phyloP scores from a whole-genome alignment of 257 asterid genomes.

The Verbascum thapsus region DNA sequence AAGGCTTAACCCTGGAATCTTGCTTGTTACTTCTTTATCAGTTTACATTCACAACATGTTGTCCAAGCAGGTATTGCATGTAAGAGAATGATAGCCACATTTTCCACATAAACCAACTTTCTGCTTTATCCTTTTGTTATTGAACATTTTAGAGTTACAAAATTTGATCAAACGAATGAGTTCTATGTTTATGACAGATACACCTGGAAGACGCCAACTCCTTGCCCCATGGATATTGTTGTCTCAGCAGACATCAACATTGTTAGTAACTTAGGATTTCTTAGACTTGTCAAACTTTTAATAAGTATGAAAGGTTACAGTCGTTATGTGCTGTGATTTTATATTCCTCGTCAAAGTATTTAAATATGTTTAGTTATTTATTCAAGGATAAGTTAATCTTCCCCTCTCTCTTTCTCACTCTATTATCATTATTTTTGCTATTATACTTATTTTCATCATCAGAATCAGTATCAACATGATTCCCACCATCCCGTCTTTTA shows the following conservation, averaged over 20 bases:
- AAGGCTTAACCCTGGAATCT: not conserved
- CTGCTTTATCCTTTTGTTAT: conserved; percentile 1
- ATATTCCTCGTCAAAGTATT: too few relatives aligned
- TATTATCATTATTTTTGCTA: not conserved
- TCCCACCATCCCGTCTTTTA: not conserved
- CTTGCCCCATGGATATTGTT: conserved; percentile 61
- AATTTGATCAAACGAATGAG: conserved; percentile 15
- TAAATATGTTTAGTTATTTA: not conserved
- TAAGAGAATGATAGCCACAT: not conserved
- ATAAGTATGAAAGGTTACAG: not conserved
- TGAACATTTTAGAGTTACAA: conserved; percentile 6
- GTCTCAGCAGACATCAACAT: conserved; percentile 47
- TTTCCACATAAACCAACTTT: not conserved
- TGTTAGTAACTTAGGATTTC: not conserved
- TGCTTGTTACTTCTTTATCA: not conserved
- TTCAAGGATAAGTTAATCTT: not conserved
- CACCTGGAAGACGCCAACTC: conserved; percentile 63
- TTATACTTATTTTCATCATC: not conserved
- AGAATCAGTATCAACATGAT: not conserved
- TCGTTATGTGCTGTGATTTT: too few relatives aligned
- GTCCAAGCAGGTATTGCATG: too few relatives aligned
- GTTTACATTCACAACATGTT: too few relatives aligned
- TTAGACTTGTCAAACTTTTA: conserved; percentile 11
- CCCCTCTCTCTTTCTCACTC: too few relatives aligned
- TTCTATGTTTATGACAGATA: conserved; percentile 44